These are phyloP conservation scores for Fusarium sp. DNA, from an alignment of 2,329 filamentous ascomycete species.

Conservation along the genomic window DNA sequence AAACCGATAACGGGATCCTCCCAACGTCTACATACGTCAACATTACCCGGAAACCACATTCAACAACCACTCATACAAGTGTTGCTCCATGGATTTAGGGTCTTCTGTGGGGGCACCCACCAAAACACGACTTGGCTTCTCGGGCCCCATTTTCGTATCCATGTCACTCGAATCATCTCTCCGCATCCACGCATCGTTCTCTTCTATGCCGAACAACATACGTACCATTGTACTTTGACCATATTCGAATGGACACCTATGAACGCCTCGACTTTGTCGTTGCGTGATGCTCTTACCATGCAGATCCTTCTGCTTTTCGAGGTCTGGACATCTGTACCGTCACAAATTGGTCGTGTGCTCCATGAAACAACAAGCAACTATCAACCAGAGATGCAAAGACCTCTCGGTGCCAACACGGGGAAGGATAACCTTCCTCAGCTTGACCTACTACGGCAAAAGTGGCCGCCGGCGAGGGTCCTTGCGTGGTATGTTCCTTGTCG, in stretches of 20 bases:
- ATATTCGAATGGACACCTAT: not conserved
- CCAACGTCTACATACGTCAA: conserved; percentile 8
- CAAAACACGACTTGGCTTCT: not conserved
- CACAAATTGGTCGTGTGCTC: not conserved
- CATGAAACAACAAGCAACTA: conserved; percentile 6
- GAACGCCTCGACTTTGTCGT: not conserved
- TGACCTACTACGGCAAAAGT: conserved; percentile 16
- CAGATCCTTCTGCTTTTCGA: not conserved
- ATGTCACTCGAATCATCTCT: conserved; percentile 24
- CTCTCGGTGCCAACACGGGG: conserved; percentile 2
- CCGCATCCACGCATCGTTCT: conserved; percentile 14
- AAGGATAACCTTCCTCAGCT: conserved; percentile 3
- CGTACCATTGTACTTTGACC: not conserved
- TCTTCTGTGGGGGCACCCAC: conserved; percentile 27
- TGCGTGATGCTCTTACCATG: not conserved
- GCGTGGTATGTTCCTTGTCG: conserved; percentile 16
- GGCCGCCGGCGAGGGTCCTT: conserved; percentile 35
- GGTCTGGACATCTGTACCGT: not conserved
- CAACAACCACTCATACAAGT: conserved; percentile 1
- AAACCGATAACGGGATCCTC: not conserved
- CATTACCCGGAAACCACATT: not conserved
- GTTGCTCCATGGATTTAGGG: conserved; percentile 19
- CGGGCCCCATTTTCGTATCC: conserved; percentile 10
- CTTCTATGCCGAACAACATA: conserved; percentile 12
- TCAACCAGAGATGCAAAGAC: conserved; percentile 22